Evolutionary conservation across 2,329 filamentous ascomycete species (phyloP).

Genomic region (Pseudocercospora crystallina): DNA sequence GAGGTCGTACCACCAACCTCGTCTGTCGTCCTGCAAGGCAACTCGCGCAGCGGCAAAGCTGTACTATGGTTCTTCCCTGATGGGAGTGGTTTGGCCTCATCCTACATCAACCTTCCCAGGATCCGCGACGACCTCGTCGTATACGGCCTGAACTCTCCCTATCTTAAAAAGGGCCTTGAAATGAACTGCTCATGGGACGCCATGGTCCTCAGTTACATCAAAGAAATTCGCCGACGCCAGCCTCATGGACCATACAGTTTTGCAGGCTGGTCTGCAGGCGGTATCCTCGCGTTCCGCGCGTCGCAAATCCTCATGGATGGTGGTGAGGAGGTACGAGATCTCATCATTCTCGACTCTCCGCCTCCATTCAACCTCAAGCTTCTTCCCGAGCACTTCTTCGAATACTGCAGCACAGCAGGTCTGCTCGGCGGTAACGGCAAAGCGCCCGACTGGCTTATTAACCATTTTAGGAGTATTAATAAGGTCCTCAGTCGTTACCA

Average conservation of each 20-base stretch:
- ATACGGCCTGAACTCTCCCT: too few species aligned
- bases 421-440: conserved; percentile 42
- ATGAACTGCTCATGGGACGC: too few species aligned
- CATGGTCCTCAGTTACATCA: conserved; percentile 13
- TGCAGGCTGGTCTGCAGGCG: conserved; percentile 74
- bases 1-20: not conserved
- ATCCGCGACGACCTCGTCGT: too few species aligned
- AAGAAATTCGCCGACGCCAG: conserved; percentile 46
- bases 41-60: too few species aligned
- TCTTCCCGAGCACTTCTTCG: conserved; percentile 56
- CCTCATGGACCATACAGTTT: conserved; percentile 60
- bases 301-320: conserved; percentile 23
- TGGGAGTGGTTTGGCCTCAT: conserved; percentile 48
- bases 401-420: conserved; percentile 49
- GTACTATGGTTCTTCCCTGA: conserved; percentile 48
- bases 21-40: conserved; percentile 9
- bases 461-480: conserved; percentile 53
- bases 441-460: conserved; percentile 49
- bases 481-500: conserved; percentile 48
- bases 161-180: too few species aligned
- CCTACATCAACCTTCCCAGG: conserved; percentile 45
- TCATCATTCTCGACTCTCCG: conserved; percentile 33
- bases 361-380: conserved; percentile 53
- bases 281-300: conserved; percentile 59
- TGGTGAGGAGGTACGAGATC: conserved; percentile 25